Evolutionary conservation across 2,329 filamentous ascomycete species (phyloP).

Genomic region (Pseudogymnoascus sp.): DNA sequence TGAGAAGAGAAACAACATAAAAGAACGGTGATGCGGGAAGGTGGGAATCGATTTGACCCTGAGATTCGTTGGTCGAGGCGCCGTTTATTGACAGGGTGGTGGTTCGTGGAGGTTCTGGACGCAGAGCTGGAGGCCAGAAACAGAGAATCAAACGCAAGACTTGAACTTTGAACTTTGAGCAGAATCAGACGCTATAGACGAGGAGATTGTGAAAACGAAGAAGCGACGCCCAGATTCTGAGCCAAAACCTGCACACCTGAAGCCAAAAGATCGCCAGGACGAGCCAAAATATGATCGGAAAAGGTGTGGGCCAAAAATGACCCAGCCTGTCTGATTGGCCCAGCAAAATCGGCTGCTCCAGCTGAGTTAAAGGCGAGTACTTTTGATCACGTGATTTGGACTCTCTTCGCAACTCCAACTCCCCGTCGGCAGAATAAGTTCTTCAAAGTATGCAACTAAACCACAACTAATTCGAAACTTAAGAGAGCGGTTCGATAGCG

Average conservation of each 20-base stretch:
- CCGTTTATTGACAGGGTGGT: not conserved
- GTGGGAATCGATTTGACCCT: slow-evolving; percentile 11
- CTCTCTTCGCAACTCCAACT: not conserved
- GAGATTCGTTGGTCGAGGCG: not conserved
- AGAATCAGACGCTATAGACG: slow-evolving; percentile 10
- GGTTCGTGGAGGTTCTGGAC: not conserved
- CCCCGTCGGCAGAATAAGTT: not conserved
- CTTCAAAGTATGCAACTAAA: slow-evolving; percentile 10
- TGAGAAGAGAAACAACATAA: too few relatives aligned
- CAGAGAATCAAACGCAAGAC: not conserved
- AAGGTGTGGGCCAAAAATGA: slow-evolving; percentile 11
- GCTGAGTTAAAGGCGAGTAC: not conserved
- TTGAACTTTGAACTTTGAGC: not conserved
- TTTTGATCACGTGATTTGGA: not conserved
- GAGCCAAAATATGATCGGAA: slow-evolving; percentile 7
- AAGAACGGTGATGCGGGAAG: not conserved
- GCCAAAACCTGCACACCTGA: not conserved
- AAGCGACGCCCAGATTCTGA: not conserved
- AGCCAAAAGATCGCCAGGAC: slow-evolving; percentile 10
- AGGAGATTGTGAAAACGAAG: slow-evolving; percentile 10
- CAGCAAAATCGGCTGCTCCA: slow-evolving; percentile 6
- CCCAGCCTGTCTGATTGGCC: slow-evolving; percentile 4
- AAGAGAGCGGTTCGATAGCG: not conserved
- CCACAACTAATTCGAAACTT: slow-evolving; percentile 4
- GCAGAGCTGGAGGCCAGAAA: slow-evolving; percentile 4